Percentiles rank a stretch among this genome's conserved stretches.
Evolutionary conservation across 2,329 filamentous ascomycete species (phyloP).

Genomic region (Diaporthe capsici): DNA sequence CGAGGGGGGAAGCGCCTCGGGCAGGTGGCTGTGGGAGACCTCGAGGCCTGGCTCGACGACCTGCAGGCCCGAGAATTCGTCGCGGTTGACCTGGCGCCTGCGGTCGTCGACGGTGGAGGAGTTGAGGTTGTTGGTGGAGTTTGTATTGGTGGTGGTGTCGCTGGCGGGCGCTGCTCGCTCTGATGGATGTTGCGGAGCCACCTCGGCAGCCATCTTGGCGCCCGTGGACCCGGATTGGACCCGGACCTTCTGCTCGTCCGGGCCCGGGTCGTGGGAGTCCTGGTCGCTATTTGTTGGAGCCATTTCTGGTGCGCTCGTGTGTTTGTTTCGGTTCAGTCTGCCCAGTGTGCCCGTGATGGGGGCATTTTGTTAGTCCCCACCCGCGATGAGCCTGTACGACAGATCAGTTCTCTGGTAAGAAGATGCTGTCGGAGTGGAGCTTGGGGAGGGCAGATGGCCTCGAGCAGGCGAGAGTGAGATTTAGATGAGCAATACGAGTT

Average conservation of each 20-base stretch:
- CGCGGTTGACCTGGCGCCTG: constrained; percentile 6
- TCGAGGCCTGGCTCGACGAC: constrained; percentile 42
- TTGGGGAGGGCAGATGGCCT: background rate
- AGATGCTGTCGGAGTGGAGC: background rate
- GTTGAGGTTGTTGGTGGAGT: background rate
- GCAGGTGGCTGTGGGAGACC: constrained; percentile 32
- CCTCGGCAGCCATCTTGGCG: constrained; percentile 28
- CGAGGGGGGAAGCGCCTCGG: constrained; percentile 24
- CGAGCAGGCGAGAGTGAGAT: background rate
- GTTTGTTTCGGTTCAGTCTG: constrained; percentile 11
- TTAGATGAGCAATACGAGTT: constrained; percentile 11
- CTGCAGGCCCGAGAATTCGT: constrained; percentile 39
- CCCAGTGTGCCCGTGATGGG: background rate
- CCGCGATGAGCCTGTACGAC: constrained; percentile 8
- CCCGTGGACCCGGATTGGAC: constrained; percentile 22
- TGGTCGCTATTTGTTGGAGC: background rate
- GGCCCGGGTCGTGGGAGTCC: background rate
- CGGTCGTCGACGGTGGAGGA: background rate
- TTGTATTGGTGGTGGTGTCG: background rate
- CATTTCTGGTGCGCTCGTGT: background rate
- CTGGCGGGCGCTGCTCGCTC: background rate
- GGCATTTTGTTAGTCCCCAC: constrained; percentile 17
- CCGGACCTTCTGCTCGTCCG: constrained; percentile 33
- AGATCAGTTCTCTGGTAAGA: background rate
- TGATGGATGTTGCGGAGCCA: background rate